Evolutionary conservation across 2,329 filamentous ascomycete genomes (phyloP).

Genomic region (Cadophora sp.): DNA sequence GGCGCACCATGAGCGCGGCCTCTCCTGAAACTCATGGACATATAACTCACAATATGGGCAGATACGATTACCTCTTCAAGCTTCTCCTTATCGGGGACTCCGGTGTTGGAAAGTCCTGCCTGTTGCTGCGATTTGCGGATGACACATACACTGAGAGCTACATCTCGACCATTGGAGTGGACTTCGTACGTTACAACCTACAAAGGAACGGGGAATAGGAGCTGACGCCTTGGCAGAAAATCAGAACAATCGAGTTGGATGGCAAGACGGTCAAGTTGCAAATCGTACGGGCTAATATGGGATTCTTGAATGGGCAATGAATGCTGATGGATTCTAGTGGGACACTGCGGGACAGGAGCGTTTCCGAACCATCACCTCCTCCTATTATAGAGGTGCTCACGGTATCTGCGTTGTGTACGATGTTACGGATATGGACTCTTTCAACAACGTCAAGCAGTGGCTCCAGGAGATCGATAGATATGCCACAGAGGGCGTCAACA

Average conservation of each 20-base stretch:
- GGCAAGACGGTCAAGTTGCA: conserved; percentile 99
- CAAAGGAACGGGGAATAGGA: conserved; percentile 13
- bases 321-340: conserved; percentile 70
- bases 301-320: background rate
- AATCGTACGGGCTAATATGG: conserved; percentile 72
- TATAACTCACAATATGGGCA: conserved; percentile 50
- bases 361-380: conserved; percentile 99
- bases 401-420: conserved; percentile 99
- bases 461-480: conserved; percentile 99
- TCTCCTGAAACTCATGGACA: conserved; percentile 21
- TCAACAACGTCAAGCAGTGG: conserved; percentile 99
- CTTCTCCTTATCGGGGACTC: conserved; percentile 99
- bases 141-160: conserved; percentile 99
- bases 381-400: conserved; percentile 98
- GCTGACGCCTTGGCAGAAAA: conserved; percentile 74
- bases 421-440: conserved; percentile 99
- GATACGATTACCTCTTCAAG: conserved; percentile 99
- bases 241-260: conserved; percentile 98
- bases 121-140: conserved; percentile 97
- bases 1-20: conserved; percentile 19
- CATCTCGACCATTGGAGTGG: conserved; percentile 99
- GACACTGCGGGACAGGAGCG: conserved; percentile 99
- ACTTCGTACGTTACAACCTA: conserved; percentile 74
- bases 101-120: conserved; percentile 99
- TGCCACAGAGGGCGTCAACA: conserved; percentile 99